These are phyloP conservation scores for Stagonosporopsis cucurbitacearum DNA, from an alignment of 2,329 filamentous ascomycete genomes.

Conservation along the genomic window DNA sequence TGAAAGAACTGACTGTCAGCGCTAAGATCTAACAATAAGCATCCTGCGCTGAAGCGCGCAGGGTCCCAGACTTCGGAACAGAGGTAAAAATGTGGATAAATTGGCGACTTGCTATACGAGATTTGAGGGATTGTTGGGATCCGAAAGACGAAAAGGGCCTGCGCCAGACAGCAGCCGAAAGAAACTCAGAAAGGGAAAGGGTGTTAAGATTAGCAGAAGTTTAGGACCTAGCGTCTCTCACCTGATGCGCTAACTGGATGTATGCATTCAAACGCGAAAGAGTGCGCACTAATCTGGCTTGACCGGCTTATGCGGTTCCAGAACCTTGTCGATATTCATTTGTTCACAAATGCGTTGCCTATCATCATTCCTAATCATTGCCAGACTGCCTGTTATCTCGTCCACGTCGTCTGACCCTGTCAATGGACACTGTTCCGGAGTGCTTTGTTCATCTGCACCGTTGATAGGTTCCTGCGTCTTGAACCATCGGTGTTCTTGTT, in stretches of 20 bases:
- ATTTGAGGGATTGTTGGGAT: constrained; percentile 19
- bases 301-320: constrained; percentile 18
- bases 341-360: constrained; percentile 6
- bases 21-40: background rate
- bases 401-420: background rate
- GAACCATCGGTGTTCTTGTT: background rate
- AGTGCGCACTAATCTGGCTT: constrained; percentile 24
- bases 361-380: constrained; percentile 11
- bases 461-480: background rate
- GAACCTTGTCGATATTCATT: constrained; percentile 22
- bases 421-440: background rate
- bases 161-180: constrained; percentile 13
- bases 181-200: constrained; percentile 24
- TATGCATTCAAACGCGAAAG: constrained; percentile 38
- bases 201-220: constrained; percentile 39
- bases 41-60: background rate
- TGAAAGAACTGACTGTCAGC: background rate
- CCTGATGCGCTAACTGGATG: constrained; percentile 35
- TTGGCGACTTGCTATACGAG: constrained; percentile 12
- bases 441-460: background rate
- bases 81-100: constrained; percentile 5
- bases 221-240: constrained; percentile 25
- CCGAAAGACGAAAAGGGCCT: constrained; percentile 14
- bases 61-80: constrained; percentile 4
- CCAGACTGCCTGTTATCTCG: constrained; percentile 3